A percentile compares a stretch with the other conserved stretches of the same genome.
phyloP scores from a whole-genome alignment of 148 eudicot genomes.

The Vaccinium myrtillus region DNA sequence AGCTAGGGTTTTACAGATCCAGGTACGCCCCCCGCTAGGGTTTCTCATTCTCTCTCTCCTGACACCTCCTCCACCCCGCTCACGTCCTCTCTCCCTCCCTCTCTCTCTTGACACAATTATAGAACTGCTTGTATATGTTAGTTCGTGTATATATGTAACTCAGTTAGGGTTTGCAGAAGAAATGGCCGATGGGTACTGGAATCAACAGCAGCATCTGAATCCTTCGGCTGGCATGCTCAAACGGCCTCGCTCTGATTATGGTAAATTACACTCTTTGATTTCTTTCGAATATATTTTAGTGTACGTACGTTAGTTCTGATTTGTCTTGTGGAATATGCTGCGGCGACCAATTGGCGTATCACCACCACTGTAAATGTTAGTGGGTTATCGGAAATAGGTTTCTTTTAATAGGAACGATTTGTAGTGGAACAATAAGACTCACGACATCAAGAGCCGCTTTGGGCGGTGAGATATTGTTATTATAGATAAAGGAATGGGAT shows the following conservation, averaged over 20 bases:
- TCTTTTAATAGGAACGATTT: not conserved
- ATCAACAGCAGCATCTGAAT: conserved; percentile 25
- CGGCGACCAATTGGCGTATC: not conserved
- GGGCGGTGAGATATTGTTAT: not conserved
- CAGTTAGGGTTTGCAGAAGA: conserved; percentile 3
- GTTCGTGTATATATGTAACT: not conserved
- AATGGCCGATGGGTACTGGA: conserved; percentile 38
- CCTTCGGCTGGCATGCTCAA: conserved; percentile 26
- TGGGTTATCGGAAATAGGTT: not conserved
- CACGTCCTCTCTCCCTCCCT: not conserved
- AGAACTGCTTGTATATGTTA: not conserved
- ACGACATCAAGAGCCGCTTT: not conserved
- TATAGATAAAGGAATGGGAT: not conserved
- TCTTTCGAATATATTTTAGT: not conserved
- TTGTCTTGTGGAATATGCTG: not conserved
- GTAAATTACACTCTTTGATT: not conserved
- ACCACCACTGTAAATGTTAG: not conserved
- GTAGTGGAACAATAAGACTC: not conserved
- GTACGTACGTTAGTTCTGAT: not conserved
- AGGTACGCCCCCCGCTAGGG: not conserved
- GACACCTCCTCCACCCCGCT: not conserved
- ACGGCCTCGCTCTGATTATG: conserved; percentile 33
- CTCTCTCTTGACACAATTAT: not conserved
- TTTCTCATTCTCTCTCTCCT: not conserved
- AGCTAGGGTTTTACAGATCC: conserved; percentile 11